Conservation (phyloP, 176 grass and related monocot genomes). For the Zea luxurians region DNA sequence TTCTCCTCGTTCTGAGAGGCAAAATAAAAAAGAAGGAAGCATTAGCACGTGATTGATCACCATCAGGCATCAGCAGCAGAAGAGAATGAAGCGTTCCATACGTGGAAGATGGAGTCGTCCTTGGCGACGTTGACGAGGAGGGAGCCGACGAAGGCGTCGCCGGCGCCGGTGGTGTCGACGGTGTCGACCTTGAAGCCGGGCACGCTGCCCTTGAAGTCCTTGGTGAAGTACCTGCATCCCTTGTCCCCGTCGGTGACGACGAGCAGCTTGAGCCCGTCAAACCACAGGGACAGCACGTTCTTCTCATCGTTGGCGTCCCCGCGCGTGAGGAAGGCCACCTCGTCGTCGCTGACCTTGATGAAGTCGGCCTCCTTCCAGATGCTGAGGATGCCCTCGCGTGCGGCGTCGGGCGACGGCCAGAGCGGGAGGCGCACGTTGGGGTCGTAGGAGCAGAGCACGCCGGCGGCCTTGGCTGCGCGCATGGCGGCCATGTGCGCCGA, state of each 20-base stretch:
- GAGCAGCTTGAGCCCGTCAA: constrained; percentile 80
- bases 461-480: constrained; percentile 69
- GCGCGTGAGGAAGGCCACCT: constrained; percentile 79
- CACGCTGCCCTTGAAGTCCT: constrained; percentile 81
- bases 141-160: constrained; percentile 84
- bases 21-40: no score
- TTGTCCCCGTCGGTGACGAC: constrained; percentile 91
- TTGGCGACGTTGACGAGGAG: constrained; percentile 73
- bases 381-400: constrained; percentile 58
- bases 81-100: not conserved
- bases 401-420: constrained; percentile 70
- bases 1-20: constrained; percentile 66
- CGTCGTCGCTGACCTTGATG: constrained; percentile 96
- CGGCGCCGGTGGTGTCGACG: constrained; percentile 83
- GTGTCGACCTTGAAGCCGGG: constrained; percentile 66
- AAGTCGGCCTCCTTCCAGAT: constrained; percentile 97
- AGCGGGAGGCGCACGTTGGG: constrained; percentile 85
- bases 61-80: not conserved
- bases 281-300: constrained; percentile 78
- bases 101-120: constrained; percentile 65
- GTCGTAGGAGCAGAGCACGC: constrained; percentile 83
- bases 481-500: constrained; percentile 80
- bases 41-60: no score
- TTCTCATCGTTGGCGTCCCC: constrained; percentile 61
- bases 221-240: constrained; percentile 89